Evolutionary conservation across 2,329 filamentous ascomycete genomes (phyloP).

Genomic region (Nannizzia gypsea): DNA sequence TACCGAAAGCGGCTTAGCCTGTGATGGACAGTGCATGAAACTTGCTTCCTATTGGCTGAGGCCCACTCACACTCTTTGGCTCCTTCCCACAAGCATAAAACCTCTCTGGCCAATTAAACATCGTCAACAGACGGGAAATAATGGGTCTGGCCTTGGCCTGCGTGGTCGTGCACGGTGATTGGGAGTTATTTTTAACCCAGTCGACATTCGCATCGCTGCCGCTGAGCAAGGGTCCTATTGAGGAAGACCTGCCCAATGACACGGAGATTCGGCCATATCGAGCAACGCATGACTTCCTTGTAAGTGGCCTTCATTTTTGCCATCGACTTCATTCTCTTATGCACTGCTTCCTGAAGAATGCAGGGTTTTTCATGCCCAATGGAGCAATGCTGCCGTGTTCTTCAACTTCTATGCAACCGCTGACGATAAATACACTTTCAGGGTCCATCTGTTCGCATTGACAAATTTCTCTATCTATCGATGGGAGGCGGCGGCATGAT

Average conservation of each 20-base stretch:
- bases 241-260: not conserved
- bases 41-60: not conserved
- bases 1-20: not conserved
- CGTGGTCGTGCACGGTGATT: not conserved
- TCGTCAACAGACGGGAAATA: not conserved
- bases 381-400: not conserved
- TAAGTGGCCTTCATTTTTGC: not conserved
- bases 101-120: not conserved
- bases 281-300: not conserved
- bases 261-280: not conserved
- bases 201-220: not conserved
- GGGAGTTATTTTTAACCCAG: constrained; percentile 1
- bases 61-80: not conserved
- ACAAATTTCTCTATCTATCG: not conserved
- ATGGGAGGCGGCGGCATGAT: not conserved
- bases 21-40: constrained; percentile 1
- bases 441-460: not conserved
- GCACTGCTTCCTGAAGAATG: constrained; percentile 1
- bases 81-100: constrained; percentile 1
- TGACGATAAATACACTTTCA: not conserved
- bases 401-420: not conserved
- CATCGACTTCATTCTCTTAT: not conserved
- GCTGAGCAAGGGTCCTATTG: not conserved
- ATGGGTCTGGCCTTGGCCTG: not conserved
- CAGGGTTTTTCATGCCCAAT: not conserved